These are phyloP conservation scores for Aureobasidium leucospermi DNA, from an alignment of 2,329 filamentous ascomycete species.

Conservation along the genomic window DNA sequence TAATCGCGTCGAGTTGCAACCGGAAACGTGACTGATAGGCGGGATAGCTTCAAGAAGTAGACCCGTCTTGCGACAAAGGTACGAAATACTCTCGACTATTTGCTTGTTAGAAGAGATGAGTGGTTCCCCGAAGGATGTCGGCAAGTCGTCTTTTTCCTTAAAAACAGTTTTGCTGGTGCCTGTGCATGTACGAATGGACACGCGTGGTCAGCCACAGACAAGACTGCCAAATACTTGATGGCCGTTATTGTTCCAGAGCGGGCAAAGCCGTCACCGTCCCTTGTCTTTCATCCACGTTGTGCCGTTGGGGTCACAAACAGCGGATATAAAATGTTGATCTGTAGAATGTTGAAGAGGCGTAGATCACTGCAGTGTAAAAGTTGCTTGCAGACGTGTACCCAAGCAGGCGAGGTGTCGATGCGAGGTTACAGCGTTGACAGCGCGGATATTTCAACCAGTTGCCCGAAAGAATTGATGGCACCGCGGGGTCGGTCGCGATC, in stretches of 20 bases:
- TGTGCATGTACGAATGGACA: neutral
- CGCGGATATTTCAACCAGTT: neutral
- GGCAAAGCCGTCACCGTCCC: neutral
- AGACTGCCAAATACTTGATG: neutral
- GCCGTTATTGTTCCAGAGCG: neutral
- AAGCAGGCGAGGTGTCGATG: neutral
- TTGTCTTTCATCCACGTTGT: conserved; percentile 3
- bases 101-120: no score
- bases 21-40: neutral
- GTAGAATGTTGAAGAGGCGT: neutral
- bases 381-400: neutral
- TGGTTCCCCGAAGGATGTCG: neutral
- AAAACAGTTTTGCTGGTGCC: neutral
- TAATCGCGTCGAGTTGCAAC: neutral
- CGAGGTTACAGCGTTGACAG: neutral
- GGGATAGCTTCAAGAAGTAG: neutral
- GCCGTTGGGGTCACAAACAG: neutral
- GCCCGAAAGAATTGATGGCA: no score
- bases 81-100: no score
- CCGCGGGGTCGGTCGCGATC: neutral
- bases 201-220: neutral
- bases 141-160: neutral
- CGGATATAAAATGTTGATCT: neutral
- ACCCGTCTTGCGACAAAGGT: no score
- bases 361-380: neutral